Evolutionary conservation across 768 basidiomycete species (phyloP).

Genomic region (Macrolepiota fuliginosa): DNA sequence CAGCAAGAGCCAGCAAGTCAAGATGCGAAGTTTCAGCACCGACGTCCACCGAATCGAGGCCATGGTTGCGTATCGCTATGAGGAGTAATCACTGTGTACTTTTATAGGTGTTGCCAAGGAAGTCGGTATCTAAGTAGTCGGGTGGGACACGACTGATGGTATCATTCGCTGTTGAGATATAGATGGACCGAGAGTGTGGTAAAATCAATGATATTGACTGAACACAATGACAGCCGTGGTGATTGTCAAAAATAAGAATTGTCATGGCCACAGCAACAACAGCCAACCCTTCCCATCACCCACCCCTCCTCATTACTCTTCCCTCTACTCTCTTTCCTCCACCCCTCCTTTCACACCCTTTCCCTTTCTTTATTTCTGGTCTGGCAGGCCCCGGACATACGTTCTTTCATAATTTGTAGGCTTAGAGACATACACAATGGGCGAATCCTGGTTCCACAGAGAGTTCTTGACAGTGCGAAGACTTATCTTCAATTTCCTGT

Average conservation of each 20-base stretch:
- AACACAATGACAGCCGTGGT: neutral
- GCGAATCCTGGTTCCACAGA: constrained; percentile 67
- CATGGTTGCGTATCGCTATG: constrained; percentile 96
- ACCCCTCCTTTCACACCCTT: constrained; percentile 19
- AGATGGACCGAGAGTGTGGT: constrained; percentile 4
- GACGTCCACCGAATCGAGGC: constrained; percentile 98
- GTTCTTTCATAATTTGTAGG: neutral
- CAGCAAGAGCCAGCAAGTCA: constrained; percentile 90
- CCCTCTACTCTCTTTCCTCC: constrained; percentile 22
- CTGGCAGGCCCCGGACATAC: constrained; percentile 54
- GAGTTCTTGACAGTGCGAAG: constrained; percentile 65
- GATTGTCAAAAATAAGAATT: constrained; percentile 17
- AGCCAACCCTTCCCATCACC: constrained; percentile 16
- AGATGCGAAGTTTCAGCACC: constrained; percentile 94
- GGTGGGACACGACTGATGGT: constrained; percentile 24
- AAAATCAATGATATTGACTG: constrained; percentile 4
- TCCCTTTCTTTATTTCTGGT: constrained; percentile 21
- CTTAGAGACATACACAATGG: constrained; percentile 37
- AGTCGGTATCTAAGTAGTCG: neutral
- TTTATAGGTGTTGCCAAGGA: neutral
- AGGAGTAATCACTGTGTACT: constrained; percentile 45
- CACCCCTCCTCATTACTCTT: constrained; percentile 22
- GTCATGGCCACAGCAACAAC: constrained; percentile 22
- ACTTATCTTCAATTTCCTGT: constrained; percentile 72
- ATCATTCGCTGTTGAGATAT: constrained; percentile 14